Percentiles rank a stretch among this genome's conserved stretches.
These are phyloP conservation scores for Agaricus subrufescens DNA, from an alignment of 768 basidiomycete genomes.

Conservation along the genomic window DNA sequence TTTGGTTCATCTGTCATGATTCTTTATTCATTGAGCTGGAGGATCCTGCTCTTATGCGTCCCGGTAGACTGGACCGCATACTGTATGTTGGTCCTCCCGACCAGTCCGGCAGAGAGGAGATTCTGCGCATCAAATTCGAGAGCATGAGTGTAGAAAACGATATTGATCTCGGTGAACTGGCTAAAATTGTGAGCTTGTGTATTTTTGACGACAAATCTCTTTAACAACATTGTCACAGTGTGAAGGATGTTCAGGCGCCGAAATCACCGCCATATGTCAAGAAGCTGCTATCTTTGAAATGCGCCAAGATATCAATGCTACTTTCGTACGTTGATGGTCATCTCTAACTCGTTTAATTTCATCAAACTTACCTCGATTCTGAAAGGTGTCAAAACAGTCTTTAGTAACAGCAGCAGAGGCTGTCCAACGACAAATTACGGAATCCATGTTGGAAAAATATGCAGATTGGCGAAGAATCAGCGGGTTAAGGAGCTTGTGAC, in stretches of 20 bases:
- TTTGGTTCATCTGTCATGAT: background rate
- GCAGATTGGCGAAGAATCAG: constrained; percentile 54
- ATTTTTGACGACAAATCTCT: background rate
- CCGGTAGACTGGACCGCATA: constrained; percentile 91
- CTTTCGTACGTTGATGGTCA: constrained; percentile 48
- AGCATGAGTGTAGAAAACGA: constrained; percentile 79
- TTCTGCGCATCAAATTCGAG: constrained; percentile 69
- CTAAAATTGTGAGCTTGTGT: constrained; percentile 51
- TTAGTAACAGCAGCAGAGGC: constrained; percentile 70
- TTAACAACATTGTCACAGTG: constrained; percentile 52
- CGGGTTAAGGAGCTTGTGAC: constrained; percentile 18
- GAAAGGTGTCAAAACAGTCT: constrained; percentile 69
- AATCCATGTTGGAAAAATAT: constrained; percentile 68
- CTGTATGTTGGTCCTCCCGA: constrained; percentile 94
- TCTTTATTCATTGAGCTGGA: constrained; percentile 24
- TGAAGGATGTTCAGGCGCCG: constrained; percentile 94
- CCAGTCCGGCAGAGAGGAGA: constrained; percentile 72
- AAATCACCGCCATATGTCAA: constrained; percentile 88
- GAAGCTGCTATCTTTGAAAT: constrained; percentile 93
- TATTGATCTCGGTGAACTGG: constrained; percentile 64
- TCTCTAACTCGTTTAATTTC: background rate
- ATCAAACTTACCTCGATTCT: background rate
- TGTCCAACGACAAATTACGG: constrained; percentile 81
- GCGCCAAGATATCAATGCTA: constrained; percentile 78
- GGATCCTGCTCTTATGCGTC: constrained; percentile 94